Evolutionary conservation across 768 basidiomycete species (phyloP).

Genomic region (Rhodocollybia butyracea): DNA sequence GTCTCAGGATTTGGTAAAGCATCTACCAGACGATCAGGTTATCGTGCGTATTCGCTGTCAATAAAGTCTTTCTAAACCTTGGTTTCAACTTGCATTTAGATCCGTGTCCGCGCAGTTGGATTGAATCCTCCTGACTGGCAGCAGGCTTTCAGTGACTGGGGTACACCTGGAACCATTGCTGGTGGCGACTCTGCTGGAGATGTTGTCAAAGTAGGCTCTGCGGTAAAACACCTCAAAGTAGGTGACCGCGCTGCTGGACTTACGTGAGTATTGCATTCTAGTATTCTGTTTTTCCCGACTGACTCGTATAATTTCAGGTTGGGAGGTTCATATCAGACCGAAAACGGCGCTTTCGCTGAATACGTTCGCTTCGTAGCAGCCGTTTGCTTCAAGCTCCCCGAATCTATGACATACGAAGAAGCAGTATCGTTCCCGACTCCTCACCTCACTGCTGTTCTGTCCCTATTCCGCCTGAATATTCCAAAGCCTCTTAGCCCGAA

Average conservation of each 20-base stretch:
- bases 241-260: slow-evolving; percentile 6
- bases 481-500: slow-evolving; percentile 2
- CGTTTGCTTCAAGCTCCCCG: slow-evolving; percentile 2
- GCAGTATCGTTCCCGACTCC: slow-evolving; percentile 5
- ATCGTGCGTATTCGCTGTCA: neutral
- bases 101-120: slow-evolving; percentile 7
- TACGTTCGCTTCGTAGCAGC: slow-evolving; percentile 1
- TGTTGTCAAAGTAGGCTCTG: slow-evolving; percentile 7
- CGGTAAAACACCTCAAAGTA: slow-evolving; percentile 7
- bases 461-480: neutral
- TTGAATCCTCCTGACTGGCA: slow-evolving; percentile 6
- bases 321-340: slow-evolving; percentile 1
- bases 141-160: slow-evolving; percentile 1
- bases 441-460: slow-evolving; percentile 3
- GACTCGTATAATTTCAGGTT: neutral
- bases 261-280: neutral
- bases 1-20: slow-evolving; percentile 2
- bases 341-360: slow-evolving; percentile 2
- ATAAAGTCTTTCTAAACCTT: neutral
- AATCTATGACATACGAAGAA: neutral
- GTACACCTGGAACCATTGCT: neutral
- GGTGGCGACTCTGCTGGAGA: slow-evolving; percentile 5
- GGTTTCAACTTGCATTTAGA: neutral
- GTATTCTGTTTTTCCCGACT: neutral
- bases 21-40: slow-evolving; percentile 5